A percentile compares a stretch with the other conserved stretches of the same genome.
Conservation (phyloP, 768 basidiomycete genomes). For the Russula brevipes region DNA sequence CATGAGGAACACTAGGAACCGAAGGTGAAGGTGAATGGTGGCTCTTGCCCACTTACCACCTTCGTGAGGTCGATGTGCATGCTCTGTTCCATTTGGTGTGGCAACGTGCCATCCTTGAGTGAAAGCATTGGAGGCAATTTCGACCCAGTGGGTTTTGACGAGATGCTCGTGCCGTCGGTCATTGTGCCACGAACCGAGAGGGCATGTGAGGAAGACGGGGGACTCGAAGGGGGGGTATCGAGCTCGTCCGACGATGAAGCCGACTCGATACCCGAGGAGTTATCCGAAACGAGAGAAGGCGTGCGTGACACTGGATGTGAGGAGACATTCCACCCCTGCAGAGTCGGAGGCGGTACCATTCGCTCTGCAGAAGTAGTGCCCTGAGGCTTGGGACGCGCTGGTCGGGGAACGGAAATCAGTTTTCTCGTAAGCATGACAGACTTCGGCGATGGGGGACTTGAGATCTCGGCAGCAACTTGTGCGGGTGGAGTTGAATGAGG, state of each 20-base stretch:
- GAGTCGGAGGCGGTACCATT: not conserved
- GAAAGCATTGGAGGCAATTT: too few species aligned
- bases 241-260: constrained; percentile 25
- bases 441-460: too few species aligned
- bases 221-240: constrained; percentile 18
- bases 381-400: too few species aligned
- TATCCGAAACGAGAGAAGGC: constrained; percentile 11
- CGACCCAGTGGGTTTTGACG: too few species aligned
- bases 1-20: not conserved
- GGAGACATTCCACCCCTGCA: not conserved
- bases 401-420: too few species aligned
- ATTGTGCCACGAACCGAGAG: too few species aligned
- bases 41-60: not conserved
- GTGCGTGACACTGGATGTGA: not conserved
- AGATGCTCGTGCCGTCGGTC: too few species aligned
- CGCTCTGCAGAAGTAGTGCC: too few species aligned
- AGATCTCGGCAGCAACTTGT: too few species aligned
- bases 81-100: not conserved
- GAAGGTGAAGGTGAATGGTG: constrained; percentile 4
- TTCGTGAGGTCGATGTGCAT: not conserved
- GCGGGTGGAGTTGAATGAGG: too few species aligned
- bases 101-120: not conserved
- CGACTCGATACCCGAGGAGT: constrained; percentile 8
- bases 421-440: too few species aligned
- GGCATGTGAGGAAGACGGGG: not conserved